phyloP scores from a whole-genome alignment of 805 yeast genomes.

The Kodamaea laetipori region DNA sequence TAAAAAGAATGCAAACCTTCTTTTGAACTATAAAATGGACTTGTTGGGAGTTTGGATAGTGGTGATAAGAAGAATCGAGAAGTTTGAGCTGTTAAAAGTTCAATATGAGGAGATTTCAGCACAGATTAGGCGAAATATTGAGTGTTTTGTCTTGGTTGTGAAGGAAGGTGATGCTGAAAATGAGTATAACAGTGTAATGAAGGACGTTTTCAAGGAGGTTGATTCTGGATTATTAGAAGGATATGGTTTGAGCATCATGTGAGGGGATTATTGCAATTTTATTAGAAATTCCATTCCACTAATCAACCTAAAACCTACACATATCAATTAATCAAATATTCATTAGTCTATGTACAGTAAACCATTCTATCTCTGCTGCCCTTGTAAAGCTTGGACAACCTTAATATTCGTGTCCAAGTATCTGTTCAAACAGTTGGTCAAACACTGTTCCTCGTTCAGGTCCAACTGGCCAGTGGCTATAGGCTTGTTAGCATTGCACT shows the following conservation, averaged over 20 bases:
- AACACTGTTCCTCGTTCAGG: constrained; percentile 66
- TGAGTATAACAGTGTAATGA: background rate
- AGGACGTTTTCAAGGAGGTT: background rate
- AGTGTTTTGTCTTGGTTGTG: background rate
- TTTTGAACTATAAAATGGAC: constrained; percentile 34
- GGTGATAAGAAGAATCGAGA: constrained; percentile 16
- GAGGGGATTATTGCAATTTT: too few species aligned
- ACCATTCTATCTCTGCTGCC: constrained; percentile 24
- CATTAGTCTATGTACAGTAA: background rate
- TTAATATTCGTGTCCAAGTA: constrained; percentile 85
- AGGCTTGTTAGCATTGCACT: constrained; percentile 59
- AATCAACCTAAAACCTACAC: too few species aligned
- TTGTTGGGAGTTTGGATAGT: constrained; percentile 40
- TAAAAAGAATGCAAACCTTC: constrained; percentile 19
- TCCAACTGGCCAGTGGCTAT: constrained; percentile 53
- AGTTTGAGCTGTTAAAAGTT: background rate
- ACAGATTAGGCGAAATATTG: background rate
- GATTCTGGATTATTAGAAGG: background rate
- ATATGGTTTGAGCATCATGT: background rate
- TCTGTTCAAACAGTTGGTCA: constrained; percentile 79
- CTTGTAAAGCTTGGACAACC: constrained; percentile 63
- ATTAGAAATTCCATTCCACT: too few species aligned
- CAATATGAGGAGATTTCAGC: background rate
- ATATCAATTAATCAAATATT: too few species aligned
- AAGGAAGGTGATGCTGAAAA: background rate